A percentile compares a stretch with the other conserved stretches of the same genome.
phyloP scores from a whole-genome alignment of 208 protist genomes.

The Spongospora subterranea region DNA sequence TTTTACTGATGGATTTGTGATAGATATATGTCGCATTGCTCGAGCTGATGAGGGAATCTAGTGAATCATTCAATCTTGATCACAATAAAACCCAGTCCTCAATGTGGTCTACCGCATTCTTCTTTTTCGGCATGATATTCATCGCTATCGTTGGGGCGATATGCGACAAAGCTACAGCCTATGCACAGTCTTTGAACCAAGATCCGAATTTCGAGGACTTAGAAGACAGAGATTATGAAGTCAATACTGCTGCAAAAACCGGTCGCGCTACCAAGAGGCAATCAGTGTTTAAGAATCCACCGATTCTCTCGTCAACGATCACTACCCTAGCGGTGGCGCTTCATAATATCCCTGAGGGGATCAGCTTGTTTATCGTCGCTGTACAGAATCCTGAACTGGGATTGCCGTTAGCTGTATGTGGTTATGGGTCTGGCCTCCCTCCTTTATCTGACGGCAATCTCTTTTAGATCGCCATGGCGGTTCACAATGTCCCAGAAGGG shows the following conservation, averaged over 20 bases:
- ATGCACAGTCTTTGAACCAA: not conserved
- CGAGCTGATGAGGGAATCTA: not conserved
- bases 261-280: not conserved
- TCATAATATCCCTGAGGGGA: constrained; percentile 48
- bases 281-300: not conserved
- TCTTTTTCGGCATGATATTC: not conserved
- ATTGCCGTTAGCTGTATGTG: not conserved
- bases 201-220: not conserved
- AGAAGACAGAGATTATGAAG: not conserved
- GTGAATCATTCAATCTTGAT: not conserved
- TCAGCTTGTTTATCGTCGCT: constrained; percentile 33
- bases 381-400: not conserved
- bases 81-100: not conserved
- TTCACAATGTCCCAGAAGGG: constrained; percentile 63
- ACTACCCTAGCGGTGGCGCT: not conserved
- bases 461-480: constrained; percentile 56
- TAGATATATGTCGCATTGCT: not conserved
- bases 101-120: not conserved
- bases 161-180: not conserved
- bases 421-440: not conserved
- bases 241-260: not conserved
- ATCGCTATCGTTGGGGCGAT: not conserved
- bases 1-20: not conserved
- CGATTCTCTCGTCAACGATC: not conserved
- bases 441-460: not conserved